Conservation (phyloP, 2,329 filamentous ascomycete genomes). For the Phyllosticta citriasiana region DNA sequence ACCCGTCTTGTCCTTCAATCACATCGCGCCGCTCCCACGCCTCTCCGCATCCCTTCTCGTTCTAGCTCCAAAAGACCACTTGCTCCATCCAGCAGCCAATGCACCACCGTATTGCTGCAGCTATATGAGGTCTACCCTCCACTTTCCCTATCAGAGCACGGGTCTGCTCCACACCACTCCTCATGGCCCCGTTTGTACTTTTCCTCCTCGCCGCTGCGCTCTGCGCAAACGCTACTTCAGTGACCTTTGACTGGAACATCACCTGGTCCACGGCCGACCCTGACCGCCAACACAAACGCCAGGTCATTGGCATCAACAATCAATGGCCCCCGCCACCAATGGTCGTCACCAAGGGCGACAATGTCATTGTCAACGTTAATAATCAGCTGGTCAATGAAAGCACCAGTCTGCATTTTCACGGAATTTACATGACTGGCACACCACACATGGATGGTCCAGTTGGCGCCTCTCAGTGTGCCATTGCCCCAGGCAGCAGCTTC, state of each 20-base stretch:
- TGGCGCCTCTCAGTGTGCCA: slow-evolving; percentile 48
- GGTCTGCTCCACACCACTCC: not conserved
- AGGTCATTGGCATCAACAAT: slow-evolving; percentile 60
- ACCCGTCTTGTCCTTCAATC: not conserved
- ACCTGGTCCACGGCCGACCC: slow-evolving; percentile 47
- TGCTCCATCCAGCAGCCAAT: not conserved
- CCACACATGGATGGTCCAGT: slow-evolving; percentile 65
- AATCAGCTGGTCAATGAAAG: slow-evolving; percentile 57
- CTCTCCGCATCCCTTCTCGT: not conserved
- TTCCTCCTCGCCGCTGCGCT: slow-evolving; percentile 1
- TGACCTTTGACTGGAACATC: slow-evolving; percentile 43
- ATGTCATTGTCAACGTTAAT: slow-evolving; percentile 56
- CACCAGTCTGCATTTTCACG: slow-evolving; percentile 66
- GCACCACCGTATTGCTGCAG: not conserved
- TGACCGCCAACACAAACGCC: slow-evolving; percentile 40
- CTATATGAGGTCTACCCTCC: slow-evolving; percentile 9
- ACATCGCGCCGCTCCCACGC: not conserved
- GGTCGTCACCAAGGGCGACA: slow-evolving; percentile 64
- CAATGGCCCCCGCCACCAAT: slow-evolving; percentile 66
- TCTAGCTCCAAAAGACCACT: not conserved
- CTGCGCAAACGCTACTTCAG: slow-evolving; percentile 21
- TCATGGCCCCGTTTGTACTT: slow-evolving; percentile 1
- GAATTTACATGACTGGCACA: slow-evolving; percentile 66
- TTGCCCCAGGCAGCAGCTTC: slow-evolving; percentile 52
- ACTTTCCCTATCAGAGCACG: not conserved